These are phyloP conservation scores for Aspergillus fumigatus DNA, from an alignment of 2,329 filamentous ascomycete genomes.

Conservation along the genomic window DNA sequence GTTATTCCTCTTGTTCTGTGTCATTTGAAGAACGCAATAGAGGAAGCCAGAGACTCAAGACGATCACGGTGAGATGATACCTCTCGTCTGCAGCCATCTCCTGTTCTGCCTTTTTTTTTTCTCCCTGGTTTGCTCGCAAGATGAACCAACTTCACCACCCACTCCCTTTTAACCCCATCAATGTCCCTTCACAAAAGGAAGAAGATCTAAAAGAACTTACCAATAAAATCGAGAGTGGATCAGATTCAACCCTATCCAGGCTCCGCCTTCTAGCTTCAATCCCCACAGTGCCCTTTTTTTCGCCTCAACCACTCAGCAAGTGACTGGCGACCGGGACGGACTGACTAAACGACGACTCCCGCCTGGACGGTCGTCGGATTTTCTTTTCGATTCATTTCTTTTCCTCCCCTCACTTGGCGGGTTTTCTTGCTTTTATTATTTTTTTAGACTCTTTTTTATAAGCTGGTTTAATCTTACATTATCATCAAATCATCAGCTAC, in stretches of 20 bases:
- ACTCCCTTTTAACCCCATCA: neutral
- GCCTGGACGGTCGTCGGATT: constrained; percentile 5
- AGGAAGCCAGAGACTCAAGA: neutral
- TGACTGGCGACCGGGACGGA: neutral
- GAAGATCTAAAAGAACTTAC: neutral
- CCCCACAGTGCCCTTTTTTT: neutral
- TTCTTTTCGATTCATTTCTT: constrained; percentile 2
- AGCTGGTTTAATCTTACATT: neutral
- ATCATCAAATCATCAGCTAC: constrained; percentile 8
- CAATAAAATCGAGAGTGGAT: neutral
- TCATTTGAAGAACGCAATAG: neutral
- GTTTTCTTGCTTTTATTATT: neutral
- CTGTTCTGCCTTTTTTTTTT: neutral
- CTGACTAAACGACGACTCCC: constrained; percentile 8
- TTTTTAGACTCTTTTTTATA: constrained; percentile 1
- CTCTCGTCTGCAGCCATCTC: neutral
- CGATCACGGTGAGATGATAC: neutral
- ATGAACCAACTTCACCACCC: neutral
- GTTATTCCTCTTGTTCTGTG: neutral
- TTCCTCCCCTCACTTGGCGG: neutral
- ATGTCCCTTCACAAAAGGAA: neutral
- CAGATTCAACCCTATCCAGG: neutral
- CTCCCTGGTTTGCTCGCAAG: neutral
- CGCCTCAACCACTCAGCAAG: neutral
- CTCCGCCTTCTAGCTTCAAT: neutral